Evolutionary conservation across 768 basidiomycete species (phyloP).

Genomic region (Tulasnella sp.): DNA sequence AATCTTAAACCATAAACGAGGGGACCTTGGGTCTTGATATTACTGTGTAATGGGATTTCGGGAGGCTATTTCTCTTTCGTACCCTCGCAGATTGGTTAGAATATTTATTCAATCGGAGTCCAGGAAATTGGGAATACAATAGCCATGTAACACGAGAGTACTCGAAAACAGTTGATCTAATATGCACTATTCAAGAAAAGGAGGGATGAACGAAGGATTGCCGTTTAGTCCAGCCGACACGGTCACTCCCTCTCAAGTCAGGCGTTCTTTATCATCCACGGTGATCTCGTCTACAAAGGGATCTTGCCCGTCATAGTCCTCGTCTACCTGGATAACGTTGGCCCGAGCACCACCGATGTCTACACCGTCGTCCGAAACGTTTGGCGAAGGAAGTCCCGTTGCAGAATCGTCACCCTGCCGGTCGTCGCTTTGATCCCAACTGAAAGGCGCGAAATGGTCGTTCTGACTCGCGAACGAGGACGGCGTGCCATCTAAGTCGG

Average conservation of each 20-base stretch:
- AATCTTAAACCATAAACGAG: background rate
- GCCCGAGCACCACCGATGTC: background rate
- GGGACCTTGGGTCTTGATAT: background rate
- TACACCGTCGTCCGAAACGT: background rate
- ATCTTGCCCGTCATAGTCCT: background rate
- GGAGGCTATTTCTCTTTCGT: background rate
- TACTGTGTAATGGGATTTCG: background rate
- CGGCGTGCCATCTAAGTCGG: background rate
- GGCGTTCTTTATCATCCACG: background rate
- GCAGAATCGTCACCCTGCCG: background rate
- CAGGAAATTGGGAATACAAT: background rate
- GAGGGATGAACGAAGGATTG: background rate
- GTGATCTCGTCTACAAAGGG: background rate
- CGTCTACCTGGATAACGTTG: background rate
- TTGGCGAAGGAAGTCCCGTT: background rate
- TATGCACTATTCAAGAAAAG: background rate
- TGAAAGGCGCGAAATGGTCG: background rate
- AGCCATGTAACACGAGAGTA: background rate
- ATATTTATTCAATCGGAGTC: background rate
- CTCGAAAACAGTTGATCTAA: background rate
- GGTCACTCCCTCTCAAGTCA: background rate
- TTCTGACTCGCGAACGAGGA: background rate
- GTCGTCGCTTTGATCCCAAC: background rate
- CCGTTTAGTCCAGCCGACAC: background rate
- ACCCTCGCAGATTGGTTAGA: background rate